Percentiles rank a stretch among this genome's conserved stretches.
phyloP scores from a whole-genome alignment of 768 basidiomycete species.

The Hortiboletus campestris region DNA sequence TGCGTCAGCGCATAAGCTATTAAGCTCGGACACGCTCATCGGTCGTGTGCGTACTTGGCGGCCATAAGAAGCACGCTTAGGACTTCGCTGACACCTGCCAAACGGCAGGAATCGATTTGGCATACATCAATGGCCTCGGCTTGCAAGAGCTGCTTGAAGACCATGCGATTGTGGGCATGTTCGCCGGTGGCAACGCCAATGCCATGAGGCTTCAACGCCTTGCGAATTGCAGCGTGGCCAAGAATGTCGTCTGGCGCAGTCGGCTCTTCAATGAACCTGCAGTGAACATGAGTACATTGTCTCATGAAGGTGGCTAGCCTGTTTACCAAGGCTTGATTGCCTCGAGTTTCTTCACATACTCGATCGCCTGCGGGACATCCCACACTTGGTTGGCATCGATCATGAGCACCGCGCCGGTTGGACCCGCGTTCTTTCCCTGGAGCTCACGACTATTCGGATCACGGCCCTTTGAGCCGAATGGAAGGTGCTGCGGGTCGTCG shows the following conservation, averaged over 20 bases:
- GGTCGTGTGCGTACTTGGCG: constrained; percentile 58
- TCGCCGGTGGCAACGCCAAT: constrained; percentile 97
- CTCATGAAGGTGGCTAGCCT: not conserved
- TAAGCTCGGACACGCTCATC: not conserved
- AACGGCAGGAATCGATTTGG: constrained; percentile 92
- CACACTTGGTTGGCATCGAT: constrained; percentile 97
- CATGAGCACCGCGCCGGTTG: constrained; percentile 93
- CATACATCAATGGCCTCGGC: constrained; percentile 92
- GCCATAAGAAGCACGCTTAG: constrained; percentile 90
- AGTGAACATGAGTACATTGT: not conserved
- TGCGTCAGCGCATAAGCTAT: not conserved
- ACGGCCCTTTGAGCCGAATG: constrained; percentile 51
- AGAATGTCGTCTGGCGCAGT: constrained; percentile 94
- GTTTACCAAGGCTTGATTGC: constrained; percentile 83
- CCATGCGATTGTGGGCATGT: constrained; percentile 94
- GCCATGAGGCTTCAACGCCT: constrained; percentile 74
- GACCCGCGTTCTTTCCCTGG: constrained; percentile 89
- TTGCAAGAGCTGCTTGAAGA: constrained; percentile 95
- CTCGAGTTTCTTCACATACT: constrained; percentile 79
- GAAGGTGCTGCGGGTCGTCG: constrained; percentile 85
- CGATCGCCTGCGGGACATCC: constrained; percentile 91
- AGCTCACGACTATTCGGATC: constrained; percentile 63
- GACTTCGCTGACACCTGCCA: constrained; percentile 95
- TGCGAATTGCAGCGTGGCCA: constrained; percentile 83
- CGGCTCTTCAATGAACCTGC: constrained; percentile 95